Conservation (phyloP, 352 stramenopile species). For the Albugo laibachii region DNA sequence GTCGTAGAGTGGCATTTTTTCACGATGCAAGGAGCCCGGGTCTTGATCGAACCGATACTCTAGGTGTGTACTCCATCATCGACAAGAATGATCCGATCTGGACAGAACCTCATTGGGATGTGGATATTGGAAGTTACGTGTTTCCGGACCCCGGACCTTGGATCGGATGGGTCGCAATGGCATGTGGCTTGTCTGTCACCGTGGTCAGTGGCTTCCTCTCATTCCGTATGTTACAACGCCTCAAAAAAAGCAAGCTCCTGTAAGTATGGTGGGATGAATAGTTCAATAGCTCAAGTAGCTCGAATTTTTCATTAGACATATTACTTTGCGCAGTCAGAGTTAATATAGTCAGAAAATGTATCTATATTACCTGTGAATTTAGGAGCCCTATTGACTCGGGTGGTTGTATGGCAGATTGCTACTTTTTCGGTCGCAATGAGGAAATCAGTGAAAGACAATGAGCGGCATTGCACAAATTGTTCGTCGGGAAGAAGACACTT, state of each 20-base stretch:
- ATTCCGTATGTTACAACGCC: slow-evolving; percentile 27
- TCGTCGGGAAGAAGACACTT: too few relatives aligned
- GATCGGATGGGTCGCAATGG: slow-evolving; percentile 55
- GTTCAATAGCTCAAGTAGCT: too few relatives aligned
- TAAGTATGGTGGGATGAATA: too few relatives aligned
- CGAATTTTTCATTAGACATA: too few relatives aligned
- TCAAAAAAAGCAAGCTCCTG: slow-evolving; percentile 73
- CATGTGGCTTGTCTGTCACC: slow-evolving; percentile 23
- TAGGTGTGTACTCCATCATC: slow-evolving; percentile 34
- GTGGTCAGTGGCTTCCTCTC: slow-evolving; percentile 18
- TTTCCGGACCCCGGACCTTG: slow-evolving; percentile 52
- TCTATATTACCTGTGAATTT: too few relatives aligned
- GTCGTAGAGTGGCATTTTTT: slow-evolving; percentile 33
- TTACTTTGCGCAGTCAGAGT: too few relatives aligned
- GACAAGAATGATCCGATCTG: slow-evolving; percentile 51
- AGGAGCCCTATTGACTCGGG: too few relatives aligned
- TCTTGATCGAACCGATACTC: slow-evolving; percentile 23
- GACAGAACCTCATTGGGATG: slow-evolving; percentile 46
- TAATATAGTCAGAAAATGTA: too few relatives aligned
- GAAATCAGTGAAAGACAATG: too few relatives aligned
- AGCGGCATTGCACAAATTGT: too few relatives aligned
- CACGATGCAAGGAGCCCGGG: slow-evolving; percentile 57
- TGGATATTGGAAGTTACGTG: slow-evolving; percentile 49
- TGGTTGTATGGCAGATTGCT: too few relatives aligned
- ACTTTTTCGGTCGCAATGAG: too few relatives aligned